These are phyloP conservation scores for Nannochloropsis granulata DNA, from an alignment of 108 stramenopile species.

Conservation along the genomic window DNA sequence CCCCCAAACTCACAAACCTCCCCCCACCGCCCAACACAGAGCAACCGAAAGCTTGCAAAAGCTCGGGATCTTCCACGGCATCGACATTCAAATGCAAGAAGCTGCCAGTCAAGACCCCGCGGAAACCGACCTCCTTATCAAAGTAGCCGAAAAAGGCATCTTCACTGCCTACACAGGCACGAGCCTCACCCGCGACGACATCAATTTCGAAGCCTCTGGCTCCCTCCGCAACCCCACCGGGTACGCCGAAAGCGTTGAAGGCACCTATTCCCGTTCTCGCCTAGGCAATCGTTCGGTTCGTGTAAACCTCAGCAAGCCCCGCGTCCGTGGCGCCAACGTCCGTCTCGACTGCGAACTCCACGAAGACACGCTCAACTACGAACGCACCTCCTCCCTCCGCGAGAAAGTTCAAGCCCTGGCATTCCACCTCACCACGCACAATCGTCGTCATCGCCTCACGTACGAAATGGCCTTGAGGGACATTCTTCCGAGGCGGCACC, in stretches of 20 bases:
- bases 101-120: not conserved
- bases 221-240: not conserved
- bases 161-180: not conserved
- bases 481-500: constrained; percentile 2
- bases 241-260: not conserved
- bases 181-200: not conserved
- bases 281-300: not conserved
- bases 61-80: not conserved
- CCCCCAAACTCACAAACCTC: too few relatives aligned
- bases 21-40: not conserved
- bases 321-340: not conserved
- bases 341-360: not conserved
- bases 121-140: not conserved
- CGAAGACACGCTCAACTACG: not conserved
- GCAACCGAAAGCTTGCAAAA: not conserved
- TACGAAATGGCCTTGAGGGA: constrained; percentile 7
- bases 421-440: not conserved
- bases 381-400: not conserved
- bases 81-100: not conserved
- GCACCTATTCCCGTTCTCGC: not conserved
- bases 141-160: not conserved
- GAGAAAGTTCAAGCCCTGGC: not conserved
- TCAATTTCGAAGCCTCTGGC: not conserved
- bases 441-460: constrained; percentile 2
- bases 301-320: not conserved